Evolutionary conservation across 139 green algal genomes (phyloP).

Genomic region (Asterochloris sp.): DNA sequence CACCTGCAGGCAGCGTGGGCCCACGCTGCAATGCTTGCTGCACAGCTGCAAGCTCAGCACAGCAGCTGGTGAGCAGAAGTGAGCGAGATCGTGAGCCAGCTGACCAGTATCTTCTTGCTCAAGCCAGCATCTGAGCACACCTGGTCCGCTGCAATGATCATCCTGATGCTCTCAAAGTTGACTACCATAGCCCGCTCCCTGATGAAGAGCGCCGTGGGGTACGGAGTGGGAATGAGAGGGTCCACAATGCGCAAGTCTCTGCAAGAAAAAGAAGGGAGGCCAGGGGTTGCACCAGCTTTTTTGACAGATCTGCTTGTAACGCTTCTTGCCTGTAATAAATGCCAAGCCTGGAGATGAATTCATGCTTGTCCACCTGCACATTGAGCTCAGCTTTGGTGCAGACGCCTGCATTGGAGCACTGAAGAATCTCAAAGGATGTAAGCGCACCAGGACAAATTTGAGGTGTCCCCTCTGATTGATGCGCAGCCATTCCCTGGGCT

Average conservation of each 20-base stretch:
- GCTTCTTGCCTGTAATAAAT: constrained; percentile 15
- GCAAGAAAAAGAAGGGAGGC: too few species aligned
- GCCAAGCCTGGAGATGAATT: constrained; percentile 7
- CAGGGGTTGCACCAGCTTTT: too few species aligned
- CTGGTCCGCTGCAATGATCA: constrained; percentile 24
- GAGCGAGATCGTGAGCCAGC: background rate
- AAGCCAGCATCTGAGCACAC: background rate
- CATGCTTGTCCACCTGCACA: constrained; percentile 28
- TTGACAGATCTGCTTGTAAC: too few species aligned
- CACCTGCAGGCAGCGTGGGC: constrained; percentile 10
- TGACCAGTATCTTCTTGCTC: background rate
- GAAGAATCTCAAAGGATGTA: background rate
- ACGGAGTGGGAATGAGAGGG: constrained; percentile 18
- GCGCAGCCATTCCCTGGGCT: constrained; percentile 8
- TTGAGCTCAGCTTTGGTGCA: background rate
- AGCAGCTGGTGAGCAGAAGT: background rate
- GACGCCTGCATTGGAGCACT: background rate
- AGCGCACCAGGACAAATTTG: background rate
- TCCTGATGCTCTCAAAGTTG: constrained; percentile 27
- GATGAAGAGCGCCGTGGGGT: constrained; percentile 27
- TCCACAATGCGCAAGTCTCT: constrained; percentile 26
- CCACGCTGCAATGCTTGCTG: background rate
- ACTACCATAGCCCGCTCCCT: constrained; percentile 24
- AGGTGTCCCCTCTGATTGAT: background rate
- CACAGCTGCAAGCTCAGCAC: background rate